Evolutionary conservation across 2,329 filamentous ascomycete species (phyloP).

Genomic region (Colletotrichum incanum): DNA sequence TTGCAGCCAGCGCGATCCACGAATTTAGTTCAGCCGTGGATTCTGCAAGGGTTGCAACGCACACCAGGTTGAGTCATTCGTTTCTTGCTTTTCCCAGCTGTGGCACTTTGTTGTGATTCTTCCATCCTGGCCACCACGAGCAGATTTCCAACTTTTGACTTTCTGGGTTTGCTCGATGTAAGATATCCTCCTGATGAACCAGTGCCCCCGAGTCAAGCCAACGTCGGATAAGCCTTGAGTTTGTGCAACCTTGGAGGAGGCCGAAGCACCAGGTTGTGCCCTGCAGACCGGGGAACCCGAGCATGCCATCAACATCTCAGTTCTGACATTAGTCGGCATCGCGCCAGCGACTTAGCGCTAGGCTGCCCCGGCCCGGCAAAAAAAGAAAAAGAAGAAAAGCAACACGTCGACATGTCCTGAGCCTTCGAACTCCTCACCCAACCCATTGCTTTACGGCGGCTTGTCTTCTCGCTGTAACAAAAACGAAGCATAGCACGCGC

Average conservation of each 20-base stretch:
- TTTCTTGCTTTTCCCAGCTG: conserved; percentile 10
- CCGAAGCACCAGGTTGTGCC: conserved; percentile 16
- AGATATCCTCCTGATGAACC: conserved; percentile 4
- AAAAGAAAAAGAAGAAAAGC: background rate
- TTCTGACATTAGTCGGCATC: conserved; percentile 13
- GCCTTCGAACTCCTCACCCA: conserved; percentile 8
- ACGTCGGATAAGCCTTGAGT: conserved; percentile 10
- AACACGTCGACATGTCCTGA: background rate
- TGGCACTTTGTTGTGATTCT: conserved; percentile 15
- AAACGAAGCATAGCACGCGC: conserved; percentile 18
- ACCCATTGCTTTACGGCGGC: conserved; percentile 14
- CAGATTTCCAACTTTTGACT: conserved; percentile 3
- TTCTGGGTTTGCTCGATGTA: conserved; percentile 11
- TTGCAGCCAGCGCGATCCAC: background rate
- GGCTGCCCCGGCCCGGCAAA: conserved; percentile 23
- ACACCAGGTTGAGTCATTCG: too few species aligned
- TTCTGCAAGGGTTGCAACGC: background rate
- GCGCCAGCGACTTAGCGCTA: conserved; percentile 8
- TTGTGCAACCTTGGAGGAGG: background rate
- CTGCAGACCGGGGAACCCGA: background rate
- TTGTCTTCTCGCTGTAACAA: conserved; percentile 7
- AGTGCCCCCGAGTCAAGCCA: conserved; percentile 18
- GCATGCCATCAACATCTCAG: conserved; percentile 15
- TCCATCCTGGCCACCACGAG: conserved; percentile 14
- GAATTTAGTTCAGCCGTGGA: background rate